Evolutionary conservation across 106 monocot genomes (phyloP), one percentile per base, ranked within the genome.

Genomic region (Triglochin maritima): DNA sequence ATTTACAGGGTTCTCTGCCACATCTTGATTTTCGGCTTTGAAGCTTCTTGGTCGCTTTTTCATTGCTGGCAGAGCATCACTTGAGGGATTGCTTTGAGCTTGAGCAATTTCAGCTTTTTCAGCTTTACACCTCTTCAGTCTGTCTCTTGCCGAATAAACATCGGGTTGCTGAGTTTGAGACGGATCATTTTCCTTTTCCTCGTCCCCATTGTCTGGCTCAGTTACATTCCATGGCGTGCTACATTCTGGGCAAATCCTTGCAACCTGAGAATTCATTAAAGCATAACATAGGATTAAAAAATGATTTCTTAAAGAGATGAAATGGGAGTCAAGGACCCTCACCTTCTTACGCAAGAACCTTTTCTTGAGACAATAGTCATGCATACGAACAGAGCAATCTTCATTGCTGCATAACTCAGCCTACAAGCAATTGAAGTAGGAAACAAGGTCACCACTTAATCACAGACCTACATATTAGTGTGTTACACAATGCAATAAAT

Each of bases 311-410:
- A 2, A 8, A 65, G 50, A 44, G 62, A 58, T 45, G 9, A 65
- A n/a, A 60, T 56, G 61, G 12, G 44, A 7, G 57, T 15, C 9
- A 47, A 11, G 7, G 13, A 29, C 4, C 4, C 45, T 7, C 4
- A 86, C 87, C 82, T 81, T 95, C n/a, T 56, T 60, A n/a, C 65
- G 60, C 4, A 76, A 79, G 71, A 88, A 82, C 79, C 82, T 98
- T 82, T 94, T 83, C 79, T 82, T 75, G 44, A 88, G 65, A 66
- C 92, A 98, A 49, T 98, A 98, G 46, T 51, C 49, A 64, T 98
- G 96, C 16, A 92, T 86, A 55, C 88, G 73, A 10, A 92, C 72
- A 50, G 68, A 42, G 73, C 96, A 98, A 6, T 72, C 81, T 72
- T 82, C 82, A 42, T 88, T 92, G 6, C 79, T 74, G 72, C 92